phyloP scores from a whole-genome alignment of 2,329 filamentous ascomycete species.

The Microdochium nivale region DNA sequence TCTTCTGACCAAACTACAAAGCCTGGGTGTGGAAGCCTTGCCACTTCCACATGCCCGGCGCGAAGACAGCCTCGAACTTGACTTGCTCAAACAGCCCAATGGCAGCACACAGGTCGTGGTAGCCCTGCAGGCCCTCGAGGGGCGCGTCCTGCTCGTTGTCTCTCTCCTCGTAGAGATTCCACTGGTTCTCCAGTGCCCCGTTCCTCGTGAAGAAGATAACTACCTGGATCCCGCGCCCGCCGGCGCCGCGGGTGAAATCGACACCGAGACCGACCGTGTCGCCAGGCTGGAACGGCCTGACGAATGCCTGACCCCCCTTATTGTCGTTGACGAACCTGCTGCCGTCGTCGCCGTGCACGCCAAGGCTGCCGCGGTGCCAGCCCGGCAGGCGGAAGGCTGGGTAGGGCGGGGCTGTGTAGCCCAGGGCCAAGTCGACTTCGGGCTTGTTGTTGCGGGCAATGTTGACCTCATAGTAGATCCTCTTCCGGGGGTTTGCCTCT shows the following conservation, averaged over 20 bases:
- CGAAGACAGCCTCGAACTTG: slow-evolving; percentile 58
- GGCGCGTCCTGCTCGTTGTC: slow-evolving; percentile 54
- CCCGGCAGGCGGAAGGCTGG: slow-evolving; percentile 70
- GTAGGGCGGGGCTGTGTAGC: slow-evolving; percentile 66
- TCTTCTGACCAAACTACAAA: background rate
- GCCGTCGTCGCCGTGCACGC: slow-evolving; percentile 74
- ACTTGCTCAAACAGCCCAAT: slow-evolving; percentile 64
- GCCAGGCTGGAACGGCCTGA: slow-evolving; percentile 50
- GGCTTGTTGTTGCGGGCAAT: slow-evolving; percentile 34
- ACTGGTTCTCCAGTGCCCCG: slow-evolving; percentile 49
- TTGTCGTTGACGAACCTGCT: slow-evolving; percentile 67
- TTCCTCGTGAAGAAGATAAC: slow-evolving; percentile 65
- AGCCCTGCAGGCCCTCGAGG: slow-evolving; percentile 59
- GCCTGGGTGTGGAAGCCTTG: slow-evolving; percentile 8
- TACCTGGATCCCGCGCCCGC: slow-evolving; percentile 32
- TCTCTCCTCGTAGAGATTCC: slow-evolving; percentile 69
- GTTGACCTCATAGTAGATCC: slow-evolving; percentile 66
- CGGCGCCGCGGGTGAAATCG: slow-evolving; percentile 37
- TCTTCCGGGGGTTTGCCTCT: slow-evolving; percentile 29
- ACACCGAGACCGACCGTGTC: slow-evolving; percentile 68
- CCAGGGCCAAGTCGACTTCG: slow-evolving; percentile 52
- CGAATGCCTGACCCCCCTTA: slow-evolving; percentile 65
- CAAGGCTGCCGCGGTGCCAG: slow-evolving; percentile 69
- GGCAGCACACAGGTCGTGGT: slow-evolving; percentile 61
- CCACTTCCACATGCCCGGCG: slow-evolving; percentile 50